Percentiles rank a stretch among this genome's conserved stretches.
Evolutionary conservation across 768 basidiomycete genomes (phyloP).

Genomic region (Hirschioporus abietinus): DNA sequence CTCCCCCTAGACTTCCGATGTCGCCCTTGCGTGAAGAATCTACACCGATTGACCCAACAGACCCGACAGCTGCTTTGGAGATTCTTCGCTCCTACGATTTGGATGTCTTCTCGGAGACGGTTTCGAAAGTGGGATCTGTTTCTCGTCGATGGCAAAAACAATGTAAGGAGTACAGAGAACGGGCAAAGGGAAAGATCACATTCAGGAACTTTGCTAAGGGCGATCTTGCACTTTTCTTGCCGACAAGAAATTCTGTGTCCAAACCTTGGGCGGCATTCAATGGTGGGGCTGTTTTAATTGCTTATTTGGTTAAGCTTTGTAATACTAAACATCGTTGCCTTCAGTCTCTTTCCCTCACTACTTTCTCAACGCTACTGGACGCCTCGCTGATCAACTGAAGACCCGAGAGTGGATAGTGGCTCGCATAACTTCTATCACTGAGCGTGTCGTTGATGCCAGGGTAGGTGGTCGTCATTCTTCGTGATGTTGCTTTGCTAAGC

Average conservation of each 20-base stretch:
- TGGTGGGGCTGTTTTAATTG: constrained; percentile 44
- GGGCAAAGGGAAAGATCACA: constrained; percentile 94
- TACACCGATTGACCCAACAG: constrained; percentile 72
- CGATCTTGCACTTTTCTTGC: constrained; percentile 92
- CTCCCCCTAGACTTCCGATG: constrained; percentile 23
- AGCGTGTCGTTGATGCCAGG: constrained; percentile 76
- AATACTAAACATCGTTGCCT: constrained; percentile 8
- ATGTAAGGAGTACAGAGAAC: constrained; percentile 91
- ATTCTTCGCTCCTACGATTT: constrained; percentile 72
- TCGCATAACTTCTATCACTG: constrained; percentile 81
- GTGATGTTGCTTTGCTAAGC: constrained; percentile 7
- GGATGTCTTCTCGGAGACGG: constrained; percentile 77
- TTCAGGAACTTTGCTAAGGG: constrained; percentile 95
- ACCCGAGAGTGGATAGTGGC: constrained; percentile 94
- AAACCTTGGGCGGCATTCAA: constrained; percentile 99
- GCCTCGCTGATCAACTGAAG: constrained; percentile 84
- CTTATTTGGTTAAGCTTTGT: constrained; percentile 3
- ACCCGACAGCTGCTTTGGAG: constrained; percentile 66
- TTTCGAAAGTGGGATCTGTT: constrained; percentile 76
- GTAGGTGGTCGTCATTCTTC: constrained; percentile 34
- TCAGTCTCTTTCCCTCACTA: constrained; percentile 96
- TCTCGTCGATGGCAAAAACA: constrained; percentile 97
- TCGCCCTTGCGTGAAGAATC: constrained; percentile 52
- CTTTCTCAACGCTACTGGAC: constrained; percentile 85
- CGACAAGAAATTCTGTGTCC: constrained; percentile 88